Evolutionary conservation across 2,329 filamentous ascomycete genomes (phyloP), one percentile per base, ranked within the genome.

Genomic region (Orbilia blumenaviensis): DNA sequence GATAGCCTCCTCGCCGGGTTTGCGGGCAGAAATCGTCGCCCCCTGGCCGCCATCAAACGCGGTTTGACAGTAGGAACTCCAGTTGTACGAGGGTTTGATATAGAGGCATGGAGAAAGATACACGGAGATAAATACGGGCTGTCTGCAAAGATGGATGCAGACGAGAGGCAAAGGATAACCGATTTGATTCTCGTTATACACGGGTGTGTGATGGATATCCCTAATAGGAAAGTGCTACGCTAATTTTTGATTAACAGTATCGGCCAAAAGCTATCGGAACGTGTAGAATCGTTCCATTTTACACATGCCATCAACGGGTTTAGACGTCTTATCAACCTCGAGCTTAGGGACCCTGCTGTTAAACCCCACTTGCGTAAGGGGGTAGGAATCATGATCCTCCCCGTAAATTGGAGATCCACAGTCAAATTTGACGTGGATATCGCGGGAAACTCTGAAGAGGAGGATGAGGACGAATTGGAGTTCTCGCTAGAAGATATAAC

Each of bases 231-330:
- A 14, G 12, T 12, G 8, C n/a, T 34, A 7, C 48, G 18, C 41
- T 36, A 36, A 66, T 34, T 52, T 48, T 10, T 25, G 3, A n/a
- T 21, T 34, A 27, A 6, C 18, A 80, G 80, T 1, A 98, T 99
- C 78, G 95, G 95, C 0, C 95, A 99, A 82, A 98, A 99, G 82
- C 87, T 98, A 58, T 96, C 94, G 0, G 93, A 99, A 82, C 87
- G 94, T 10, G 92, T 98, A 76, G 94, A 98, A 82, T 97, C 93
- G 80, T 99, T 94, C 80, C 93, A 98, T 82, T 99, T 99, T 80
- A 99, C 95, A 0, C 94, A 98, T 82, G 92, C 93, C 3, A 94
- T 98, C 81, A 98, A 97, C 81, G 88, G 90, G 0, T 95, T 99
- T 79, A 89, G 95, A 10, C 88, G 94, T 73, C 89, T 92, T 18